Conservation (phyloP, 2,329 filamentous ascomycete genomes). For the Emergomyces africanus region DNA sequence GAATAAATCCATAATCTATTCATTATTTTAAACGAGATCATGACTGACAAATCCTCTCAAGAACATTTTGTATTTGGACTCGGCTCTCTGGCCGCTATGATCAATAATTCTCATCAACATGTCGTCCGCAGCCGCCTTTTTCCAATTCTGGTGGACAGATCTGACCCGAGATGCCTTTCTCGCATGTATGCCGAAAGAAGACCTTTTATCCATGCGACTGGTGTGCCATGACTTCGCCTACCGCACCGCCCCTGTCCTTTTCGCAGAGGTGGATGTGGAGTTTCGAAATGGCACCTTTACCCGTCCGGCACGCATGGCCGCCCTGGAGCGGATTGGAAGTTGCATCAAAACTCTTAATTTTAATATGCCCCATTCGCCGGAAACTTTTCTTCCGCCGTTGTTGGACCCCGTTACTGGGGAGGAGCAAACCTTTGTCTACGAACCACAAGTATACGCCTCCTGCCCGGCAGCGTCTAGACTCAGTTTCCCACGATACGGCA, state of each 20-base stretch:
- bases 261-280: constrained; percentile 33
- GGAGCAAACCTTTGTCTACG: constrained; percentile 72
- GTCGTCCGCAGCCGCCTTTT: constrained; percentile 15
- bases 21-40: neutral
- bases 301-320: constrained; percentile 57
- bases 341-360: constrained; percentile 71
- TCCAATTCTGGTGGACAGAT: constrained; percentile 26
- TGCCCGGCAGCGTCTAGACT: constrained; percentile 45
- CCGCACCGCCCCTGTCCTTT: constrained; percentile 25
- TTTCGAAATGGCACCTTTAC: constrained; percentile 57
- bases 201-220: constrained; percentile 23
- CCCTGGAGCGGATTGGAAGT: constrained; percentile 63
- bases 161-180: constrained; percentile 22
- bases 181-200: constrained; percentile 18
- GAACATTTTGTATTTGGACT: constrained; percentile 1
- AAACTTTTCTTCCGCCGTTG: constrained; percentile 74
- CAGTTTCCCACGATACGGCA: constrained; percentile 62
- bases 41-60: neutral
- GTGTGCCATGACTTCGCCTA: constrained; percentile 24
- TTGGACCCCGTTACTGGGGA: constrained; percentile 63
- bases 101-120: constrained; percentile 3
- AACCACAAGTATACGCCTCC: constrained; percentile 52
- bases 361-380: constrained; percentile 59
- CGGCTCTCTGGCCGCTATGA: constrained; percentile 1
- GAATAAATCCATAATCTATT: neutral